Evolutionary conservation across 2,329 filamentous ascomycete species (phyloP).

Genomic region (Intubia oerlemansii): DNA sequence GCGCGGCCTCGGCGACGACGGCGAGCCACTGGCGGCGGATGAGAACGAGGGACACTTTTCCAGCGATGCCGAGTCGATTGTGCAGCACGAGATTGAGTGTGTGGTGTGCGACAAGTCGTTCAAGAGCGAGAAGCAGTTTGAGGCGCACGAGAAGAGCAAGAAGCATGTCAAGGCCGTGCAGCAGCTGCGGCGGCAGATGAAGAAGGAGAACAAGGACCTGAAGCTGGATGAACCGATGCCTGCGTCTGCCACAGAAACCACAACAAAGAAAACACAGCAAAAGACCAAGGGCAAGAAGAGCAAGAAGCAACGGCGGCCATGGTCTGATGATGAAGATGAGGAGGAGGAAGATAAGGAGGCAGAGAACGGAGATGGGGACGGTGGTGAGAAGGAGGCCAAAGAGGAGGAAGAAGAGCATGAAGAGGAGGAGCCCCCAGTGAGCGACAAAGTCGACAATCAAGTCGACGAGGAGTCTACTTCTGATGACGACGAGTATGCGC

Average conservation of each 20-base stretch:
- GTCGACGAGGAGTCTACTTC: no score
- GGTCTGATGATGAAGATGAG: no score
- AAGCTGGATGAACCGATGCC: constrained; percentile 12
- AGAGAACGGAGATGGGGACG: not conserved
- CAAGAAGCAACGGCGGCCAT: no score
- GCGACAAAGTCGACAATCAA: constrained; percentile 10
- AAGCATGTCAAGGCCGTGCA: constrained; percentile 82
- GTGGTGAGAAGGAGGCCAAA: not conserved
- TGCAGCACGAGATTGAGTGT: constrained; percentile 44
- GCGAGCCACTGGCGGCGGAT: constrained; percentile 27
- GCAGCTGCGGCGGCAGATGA: constrained; percentile 63
- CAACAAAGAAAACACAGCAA: not conserved
- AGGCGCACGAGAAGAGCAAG: constrained; percentile 88
- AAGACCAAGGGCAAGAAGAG: not conserved
- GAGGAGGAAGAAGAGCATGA: constrained; percentile 4
- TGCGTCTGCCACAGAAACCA: not conserved
- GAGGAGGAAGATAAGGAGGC: constrained; percentile 3
- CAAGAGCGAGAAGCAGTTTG: constrained; percentile 78
- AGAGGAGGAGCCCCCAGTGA: constrained; percentile 9
- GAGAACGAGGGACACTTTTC: constrained; percentile 34
- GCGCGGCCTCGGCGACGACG: constrained; percentile 30
- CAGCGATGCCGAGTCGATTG: constrained; percentile 29
- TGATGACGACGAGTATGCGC: constrained; percentile 24
- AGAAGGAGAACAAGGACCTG: constrained; percentile 48
- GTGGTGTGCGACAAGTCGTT: constrained; percentile 61